These are phyloP conservation scores for Kurtzmaniella fragi DNA, from an alignment of 805 yeast species.

Conservation along the genomic window DNA sequence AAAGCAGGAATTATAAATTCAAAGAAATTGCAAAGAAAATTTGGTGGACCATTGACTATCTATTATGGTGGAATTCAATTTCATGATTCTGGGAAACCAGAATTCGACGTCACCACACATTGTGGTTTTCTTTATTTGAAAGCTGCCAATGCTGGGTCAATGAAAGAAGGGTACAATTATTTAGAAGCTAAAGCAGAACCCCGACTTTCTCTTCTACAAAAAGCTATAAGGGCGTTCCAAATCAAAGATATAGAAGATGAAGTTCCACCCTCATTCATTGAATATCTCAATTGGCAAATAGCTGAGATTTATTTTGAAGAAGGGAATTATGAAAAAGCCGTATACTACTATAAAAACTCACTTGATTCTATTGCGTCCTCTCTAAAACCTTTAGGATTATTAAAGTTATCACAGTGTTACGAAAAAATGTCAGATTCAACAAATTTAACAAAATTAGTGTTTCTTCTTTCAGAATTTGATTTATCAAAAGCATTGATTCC, in stretches of 20 bases:
- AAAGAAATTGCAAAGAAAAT: conserved; percentile 9
- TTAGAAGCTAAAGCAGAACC: background rate
- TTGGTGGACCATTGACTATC: conserved; percentile 8
- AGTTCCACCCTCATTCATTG: background rate
- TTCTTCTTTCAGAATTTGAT: too few species aligned
- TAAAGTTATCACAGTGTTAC: conserved; percentile 36
- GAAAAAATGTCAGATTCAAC: conserved; percentile 18
- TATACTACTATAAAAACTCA: conserved; percentile 13
- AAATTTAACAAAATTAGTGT: conserved; percentile 1
- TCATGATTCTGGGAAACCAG: conserved; percentile 11
- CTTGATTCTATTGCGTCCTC: background rate
- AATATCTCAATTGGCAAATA: conserved; percentile 42
- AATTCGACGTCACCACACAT: conserved; percentile 20
- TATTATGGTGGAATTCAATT: conserved; percentile 33
- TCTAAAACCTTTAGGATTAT: conserved; percentile 22
- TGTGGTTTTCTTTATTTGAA: conserved; percentile 24
- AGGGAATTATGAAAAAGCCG: conserved; percentile 12
- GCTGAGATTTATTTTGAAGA: conserved; percentile 41
- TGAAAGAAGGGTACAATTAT: conserved; percentile 30
- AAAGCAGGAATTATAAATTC: conserved; percentile 9
- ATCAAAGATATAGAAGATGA: background rate
- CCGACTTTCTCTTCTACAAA: conserved; percentile 27
- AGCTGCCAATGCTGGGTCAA: conserved; percentile 19
- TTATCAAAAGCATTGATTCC: background rate
- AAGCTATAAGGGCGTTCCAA: conserved; percentile 12